Base-by-base conservation (phyloP, 176 grass and related monocot species). In the Aegilops speltoides region DNA sequence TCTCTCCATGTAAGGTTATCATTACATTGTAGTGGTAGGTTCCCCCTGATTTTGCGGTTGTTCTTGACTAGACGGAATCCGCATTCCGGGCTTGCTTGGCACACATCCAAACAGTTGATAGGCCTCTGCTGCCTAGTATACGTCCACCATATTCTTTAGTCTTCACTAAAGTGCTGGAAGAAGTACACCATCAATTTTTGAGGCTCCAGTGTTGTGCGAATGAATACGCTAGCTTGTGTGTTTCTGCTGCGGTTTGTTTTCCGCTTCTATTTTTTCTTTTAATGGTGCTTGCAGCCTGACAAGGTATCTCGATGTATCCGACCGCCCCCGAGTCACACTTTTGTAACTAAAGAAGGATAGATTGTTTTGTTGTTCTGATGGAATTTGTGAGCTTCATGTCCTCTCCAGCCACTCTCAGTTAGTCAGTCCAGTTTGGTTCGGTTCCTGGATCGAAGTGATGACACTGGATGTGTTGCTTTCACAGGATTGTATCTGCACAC, bases 1-100 rank as follows among this genome's bases (percentile, higher is more conserved):
- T 86, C 86, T 98, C 64, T 98, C 96, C 26, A 94, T 96, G 96
- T 98, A 91, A 96, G 41, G 38, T 40, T 90, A 68, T 50, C 90
- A 68, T 77, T 82, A 43, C 50, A 54, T 54, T 54, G 72, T 90
- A 90, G 83, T 76, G 72, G 43, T 76, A 76, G 73, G 73, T 66
- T 85, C 89, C 38, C 38, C 79, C 50, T 76, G 40, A 68, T 82
- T 90, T 77, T 90, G 64, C 67, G 77, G 65, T 48, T 40, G 8
- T 81, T 89, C 85, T 81, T 89, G 65, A 68, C 84, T 81, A 67
- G 81, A 80, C 43, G 73, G 73, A 83, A 79, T 83, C 79, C 59
- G 6, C 83, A 89, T 83, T 86, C 84, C 86, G 43, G 83, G 79
- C 57, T 83, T 86, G 60, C 79, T 52, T 85, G 60, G 73, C 79